A percentile compares a stretch with the other conserved stretches of the same genome.
phyloP scores from a whole-genome alignment of 1,139 yeast genomes.

The Citeromyces hawaiiensis region DNA sequence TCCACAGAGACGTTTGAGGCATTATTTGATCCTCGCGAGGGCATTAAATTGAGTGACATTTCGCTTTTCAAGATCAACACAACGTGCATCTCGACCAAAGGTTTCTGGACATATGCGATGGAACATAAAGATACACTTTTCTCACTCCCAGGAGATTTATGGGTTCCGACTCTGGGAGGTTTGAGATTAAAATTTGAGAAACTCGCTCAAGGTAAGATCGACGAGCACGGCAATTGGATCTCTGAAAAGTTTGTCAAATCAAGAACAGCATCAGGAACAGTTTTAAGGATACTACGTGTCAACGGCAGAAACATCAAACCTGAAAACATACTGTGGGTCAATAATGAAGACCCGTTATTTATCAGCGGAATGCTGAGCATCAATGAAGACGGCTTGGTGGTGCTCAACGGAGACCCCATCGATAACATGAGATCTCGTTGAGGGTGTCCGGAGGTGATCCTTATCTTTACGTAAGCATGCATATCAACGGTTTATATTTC shows the following conservation, averaged over 20 bases:
- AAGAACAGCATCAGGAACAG: background rate
- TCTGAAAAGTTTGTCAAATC: slow-evolving; percentile 10
- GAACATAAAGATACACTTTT: background rate
- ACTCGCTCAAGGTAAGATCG: slow-evolving; percentile 24
- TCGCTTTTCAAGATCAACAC: background rate
- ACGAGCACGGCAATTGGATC: slow-evolving; percentile 58
- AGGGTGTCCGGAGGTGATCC: no score
- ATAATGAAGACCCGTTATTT: background rate
- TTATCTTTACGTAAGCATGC: no score
- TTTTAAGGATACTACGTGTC: background rate
- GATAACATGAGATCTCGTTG: slow-evolving; percentile 17
- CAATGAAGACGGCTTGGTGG: slow-evolving; percentile 18
- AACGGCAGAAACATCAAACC: slow-evolving; percentile 1
- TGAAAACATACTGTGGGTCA: slow-evolving; percentile 2
- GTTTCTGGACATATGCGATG: background rate
- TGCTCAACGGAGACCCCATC: slow-evolving; percentile 21
- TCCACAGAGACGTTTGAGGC: slow-evolving; percentile 9
- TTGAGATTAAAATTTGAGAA: slow-evolving; percentile 10
- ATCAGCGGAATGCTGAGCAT: slow-evolving; percentile 8
- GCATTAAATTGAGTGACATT: slow-evolving; percentile 5
- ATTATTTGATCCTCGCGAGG: slow-evolving; percentile 10
- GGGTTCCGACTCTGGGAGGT: slow-evolving; percentile 9
- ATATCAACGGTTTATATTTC: no score
- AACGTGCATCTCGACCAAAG: background rate
- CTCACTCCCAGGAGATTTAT: slow-evolving; percentile 9